A percentile compares a stretch with the other conserved stretches of the same genome.
Evolutionary conservation across 768 basidiomycete species (phyloP).

Genomic region (Cantharellus anzutake): DNA sequence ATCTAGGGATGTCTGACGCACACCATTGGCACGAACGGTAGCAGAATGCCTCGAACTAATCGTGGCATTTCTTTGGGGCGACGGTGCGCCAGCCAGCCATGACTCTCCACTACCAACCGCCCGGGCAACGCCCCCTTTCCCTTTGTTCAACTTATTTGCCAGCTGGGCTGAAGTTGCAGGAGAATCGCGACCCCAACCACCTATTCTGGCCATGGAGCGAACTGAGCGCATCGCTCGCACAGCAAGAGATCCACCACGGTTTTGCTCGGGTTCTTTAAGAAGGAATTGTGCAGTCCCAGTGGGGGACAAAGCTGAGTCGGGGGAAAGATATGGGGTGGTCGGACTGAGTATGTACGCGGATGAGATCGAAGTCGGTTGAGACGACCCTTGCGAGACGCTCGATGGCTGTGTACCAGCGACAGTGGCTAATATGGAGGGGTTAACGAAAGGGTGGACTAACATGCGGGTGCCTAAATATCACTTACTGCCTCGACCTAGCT

Average conservation of each 20-base stretch:
- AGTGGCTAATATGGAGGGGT: constrained; percentile 1
- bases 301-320: too few relatives aligned
- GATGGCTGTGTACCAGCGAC: constrained; percentile 8
- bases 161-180: neutral
- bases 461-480: neutral
- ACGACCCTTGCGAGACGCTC: neutral
- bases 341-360: too few relatives aligned
- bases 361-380: neutral
- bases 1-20: neutral
- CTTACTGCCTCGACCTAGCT: constrained; percentile 15
- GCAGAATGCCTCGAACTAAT: neutral
- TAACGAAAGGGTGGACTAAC: constrained; percentile 3
- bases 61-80: neutral
- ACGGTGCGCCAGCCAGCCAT: constrained; percentile 7
- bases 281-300: too few relatives aligned
- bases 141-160: neutral
- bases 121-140: neutral
- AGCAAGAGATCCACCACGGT: constrained; percentile 39
- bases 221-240: constrained; percentile 62
- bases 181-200: constrained; percentile 42
- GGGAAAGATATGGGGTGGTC: too few relatives aligned
- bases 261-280: too few relatives aligned
- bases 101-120: constrained; percentile 6
- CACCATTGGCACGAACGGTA: neutral
- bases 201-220: constrained; percentile 48